Base-by-base conservation (phyloP, 106 monocot genomes). In the Amphibolis antarctica region DNA sequence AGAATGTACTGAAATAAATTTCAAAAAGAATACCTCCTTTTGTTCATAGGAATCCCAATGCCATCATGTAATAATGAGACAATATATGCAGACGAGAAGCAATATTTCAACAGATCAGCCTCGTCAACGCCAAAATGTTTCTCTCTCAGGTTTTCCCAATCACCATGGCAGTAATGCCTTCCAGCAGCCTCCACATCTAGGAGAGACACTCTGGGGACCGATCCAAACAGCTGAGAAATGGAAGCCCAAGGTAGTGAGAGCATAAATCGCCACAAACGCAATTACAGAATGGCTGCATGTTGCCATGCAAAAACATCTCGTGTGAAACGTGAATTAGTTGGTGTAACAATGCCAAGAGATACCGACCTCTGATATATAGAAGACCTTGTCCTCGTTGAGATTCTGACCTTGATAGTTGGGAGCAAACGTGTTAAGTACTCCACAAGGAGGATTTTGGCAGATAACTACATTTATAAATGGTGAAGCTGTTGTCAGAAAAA, bases 101-200 rank as follows among this genome's bases (percentile, higher is more conserved):
- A 66, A 66, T 66, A 66, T 36, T 66, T 66, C 45, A 66, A 52
- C n/a, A 66, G 45, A 53, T 66, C 65, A 29, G 50, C 65, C 65
- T 66, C 65, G 22, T 66, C 51, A 51, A 51, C 28, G 31, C 20
- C 12, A 17, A 30, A 30, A 52, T 51, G 36, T 12, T 51, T 30
- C 52, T 66, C 27, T 26, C 12, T 49, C 52, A 66, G 17, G 1
- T 66, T 29, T 17, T 17, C 21, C 65, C 65, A 66, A 25, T 66
- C 65, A 66, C 36, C 65, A 52, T 66, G 26, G 18, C 65, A 66
- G 28, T 66, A 66, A 28, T 29, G 21, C 10, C 26, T 66, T 52
- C 51, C 65, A 66, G 65, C 28, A 53, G 52, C 18, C 52, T 66
- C 65, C 49, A 66, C 30, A 50, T 66, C 51, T 30, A 9, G 10